Percentiles rank a stretch among this genome's conserved stretches.
These are phyloP conservation scores for Vitis riparia DNA, from an alignment of 164 flowering plant species.

Conservation along the genomic window DNA sequence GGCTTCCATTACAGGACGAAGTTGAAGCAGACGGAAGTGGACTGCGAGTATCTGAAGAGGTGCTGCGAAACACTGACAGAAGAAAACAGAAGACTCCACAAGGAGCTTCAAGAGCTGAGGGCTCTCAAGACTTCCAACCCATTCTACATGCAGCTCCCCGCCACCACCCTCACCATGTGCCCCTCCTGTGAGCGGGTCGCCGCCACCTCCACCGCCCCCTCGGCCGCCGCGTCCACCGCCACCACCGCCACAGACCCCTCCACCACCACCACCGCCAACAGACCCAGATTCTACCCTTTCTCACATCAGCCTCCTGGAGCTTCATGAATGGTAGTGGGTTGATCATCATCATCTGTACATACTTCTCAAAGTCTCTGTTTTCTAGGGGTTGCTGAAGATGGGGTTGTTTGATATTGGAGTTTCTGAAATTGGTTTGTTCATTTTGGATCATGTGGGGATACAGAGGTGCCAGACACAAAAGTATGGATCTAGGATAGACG, in stretches of 20 bases:
- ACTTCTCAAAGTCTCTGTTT: not conserved
- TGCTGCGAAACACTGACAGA: slow-evolving; percentile 26
- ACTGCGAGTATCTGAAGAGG: slow-evolving; percentile 23
- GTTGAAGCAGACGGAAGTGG: slow-evolving; percentile 30
- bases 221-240: slow-evolving; percentile 10
- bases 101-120: slow-evolving; percentile 26
- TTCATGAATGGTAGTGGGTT: not conserved
- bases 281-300: slow-evolving; percentile 26
- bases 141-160: slow-evolving; percentile 19
- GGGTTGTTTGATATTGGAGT: too few relatives aligned
- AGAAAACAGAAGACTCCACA: slow-evolving; percentile 26
- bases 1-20: slow-evolving; percentile 12
- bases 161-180: slow-evolving; percentile 34
- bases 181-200: slow-evolving; percentile 25
- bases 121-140: slow-evolving; percentile 16
- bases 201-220: not conserved
- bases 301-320: slow-evolving; percentile 7
- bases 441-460: too few relatives aligned
- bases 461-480: too few relatives aligned
- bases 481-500: too few relatives aligned
- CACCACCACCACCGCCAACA: slow-evolving; percentile 3
- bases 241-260: not conserved
- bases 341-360: too few relatives aligned
- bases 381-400: not conserved
- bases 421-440: too few relatives aligned